phyloP scores from a whole-genome alignment of 495 filamentous ascomycete species.

The Astrocystis sublimbata region DNA sequence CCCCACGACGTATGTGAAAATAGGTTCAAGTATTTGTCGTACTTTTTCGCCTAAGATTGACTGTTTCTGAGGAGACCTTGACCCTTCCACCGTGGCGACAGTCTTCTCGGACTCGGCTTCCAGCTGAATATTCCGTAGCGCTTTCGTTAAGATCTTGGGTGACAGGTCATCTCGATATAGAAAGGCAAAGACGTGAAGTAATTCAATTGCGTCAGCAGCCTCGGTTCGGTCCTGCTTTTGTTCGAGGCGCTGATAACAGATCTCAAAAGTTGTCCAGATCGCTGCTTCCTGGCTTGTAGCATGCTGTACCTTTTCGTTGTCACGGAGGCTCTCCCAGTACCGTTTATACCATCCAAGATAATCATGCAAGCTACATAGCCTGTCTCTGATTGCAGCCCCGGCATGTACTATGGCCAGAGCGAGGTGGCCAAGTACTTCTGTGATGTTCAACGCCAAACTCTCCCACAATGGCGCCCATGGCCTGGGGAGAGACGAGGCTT shows the following conservation, averaged over 20 bases:
- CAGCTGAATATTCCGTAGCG: not conserved
- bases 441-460: not conserved
- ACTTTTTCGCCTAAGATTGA: not conserved
- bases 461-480: not conserved
- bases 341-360: not conserved
- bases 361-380: not conserved
- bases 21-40: not conserved
- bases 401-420: not conserved
- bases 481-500: not conserved
- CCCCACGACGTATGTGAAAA: not conserved
- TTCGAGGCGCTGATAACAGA: not conserved
- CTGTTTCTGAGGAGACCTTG: not conserved
- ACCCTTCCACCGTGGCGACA: not conserved
- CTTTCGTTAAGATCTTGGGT: not conserved
- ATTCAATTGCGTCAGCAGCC: not conserved
- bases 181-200: not conserved
- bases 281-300: not conserved
- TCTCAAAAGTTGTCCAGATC: not conserved
- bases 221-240: not conserved
- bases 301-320: not conserved
- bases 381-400: not conserved
- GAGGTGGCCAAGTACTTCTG: not conserved
- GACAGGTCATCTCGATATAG: not conserved
- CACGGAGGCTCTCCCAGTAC: not conserved
- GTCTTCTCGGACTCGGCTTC: not conserved